These are phyloP conservation scores for Phytophthora lateralis DNA, from an alignment of 352 stramenopile genomes.

Conservation along the genomic window DNA sequence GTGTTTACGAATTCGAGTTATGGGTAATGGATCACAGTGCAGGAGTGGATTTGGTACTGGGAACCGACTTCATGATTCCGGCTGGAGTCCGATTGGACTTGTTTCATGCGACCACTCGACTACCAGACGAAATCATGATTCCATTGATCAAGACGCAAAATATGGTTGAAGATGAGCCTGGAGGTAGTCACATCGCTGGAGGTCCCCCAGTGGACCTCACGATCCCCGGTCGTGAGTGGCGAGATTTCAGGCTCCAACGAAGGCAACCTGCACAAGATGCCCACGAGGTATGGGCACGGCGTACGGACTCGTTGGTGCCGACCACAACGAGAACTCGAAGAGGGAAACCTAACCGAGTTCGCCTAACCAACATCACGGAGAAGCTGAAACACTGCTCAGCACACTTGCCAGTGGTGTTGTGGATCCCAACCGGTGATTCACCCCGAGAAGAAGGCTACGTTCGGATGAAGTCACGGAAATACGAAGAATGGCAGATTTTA, in stretches of 20 bases:
- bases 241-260: background rate
- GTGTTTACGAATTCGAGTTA: constrained; percentile 6
- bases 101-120: background rate
- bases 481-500: background rate
- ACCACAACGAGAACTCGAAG: background rate
- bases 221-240: background rate
- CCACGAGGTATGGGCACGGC: background rate
- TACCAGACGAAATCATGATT: constrained; percentile 6
- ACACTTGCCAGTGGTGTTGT: background rate
- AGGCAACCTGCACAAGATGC: too few species aligned
- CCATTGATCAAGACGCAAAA: constrained; percentile 1
- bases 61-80: constrained; percentile 12
- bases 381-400: background rate
- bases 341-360: background rate
- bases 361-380: background rate
- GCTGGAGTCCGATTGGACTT: constrained; percentile 7
- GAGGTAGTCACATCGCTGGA: background rate
- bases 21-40: constrained; percentile 8
- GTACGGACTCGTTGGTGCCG: background rate
- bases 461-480: background rate
- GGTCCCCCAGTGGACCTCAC: background rate
- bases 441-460: background rate
- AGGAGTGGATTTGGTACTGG: constrained; percentile 1
- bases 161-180: background rate
- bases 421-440: background rate